Evolutionary conservation across 179 eudicot species (phyloP), one percentile per base, ranked within the genome.

Genomic region (Camellia oleifera): DNA sequence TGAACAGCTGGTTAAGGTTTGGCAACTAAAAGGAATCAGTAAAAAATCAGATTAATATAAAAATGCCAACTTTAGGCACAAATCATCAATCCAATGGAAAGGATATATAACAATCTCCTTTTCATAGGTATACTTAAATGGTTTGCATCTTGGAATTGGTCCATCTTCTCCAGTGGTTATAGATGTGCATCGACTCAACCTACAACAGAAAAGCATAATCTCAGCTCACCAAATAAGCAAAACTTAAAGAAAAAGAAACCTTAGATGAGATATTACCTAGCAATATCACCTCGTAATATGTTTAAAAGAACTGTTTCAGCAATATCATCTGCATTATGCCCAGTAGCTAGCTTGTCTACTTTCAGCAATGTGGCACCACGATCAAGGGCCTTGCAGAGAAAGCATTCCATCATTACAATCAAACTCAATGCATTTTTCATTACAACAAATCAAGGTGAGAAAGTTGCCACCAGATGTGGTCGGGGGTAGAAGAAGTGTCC

Each of bases 101-200:
- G 98, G 99, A 96, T 96, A 96, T 96, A 96, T 96, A 77, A 96
- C 99, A 77, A 96, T 96, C 91, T 96, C 99, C 87, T 96, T 96
- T 87, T 96, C 99, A 74, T 92, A 96, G 50, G 98, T 92, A 88
- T 96, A 94, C 83, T 96, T 96, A 73, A 96, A 96, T 50, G 99
- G 99, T 90, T 96, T 96, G 98, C 99, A 96, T 89, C 99, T 91
- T 53, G 99, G 99, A 81, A 96, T 96, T 69, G 99, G 97, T 26
- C 99, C 99, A 86, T 96, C 99, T 92, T 96, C 99, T 32, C 99
- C 99, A 18, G 99, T 96, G 72, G 90, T 92, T 83, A 95, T 94
- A 50, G 89, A 89, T 58, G 99, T 94, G 85, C 99, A 95, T 85
- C 99, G 89, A 83, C 98, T 89, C 90, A 95, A 87, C 84, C 99